Percentiles rank a stretch among this genome's conserved stretches.
Conservation (phyloP, 495 filamentous ascomycete species). For the Hypoxylon perforatum region DNA sequence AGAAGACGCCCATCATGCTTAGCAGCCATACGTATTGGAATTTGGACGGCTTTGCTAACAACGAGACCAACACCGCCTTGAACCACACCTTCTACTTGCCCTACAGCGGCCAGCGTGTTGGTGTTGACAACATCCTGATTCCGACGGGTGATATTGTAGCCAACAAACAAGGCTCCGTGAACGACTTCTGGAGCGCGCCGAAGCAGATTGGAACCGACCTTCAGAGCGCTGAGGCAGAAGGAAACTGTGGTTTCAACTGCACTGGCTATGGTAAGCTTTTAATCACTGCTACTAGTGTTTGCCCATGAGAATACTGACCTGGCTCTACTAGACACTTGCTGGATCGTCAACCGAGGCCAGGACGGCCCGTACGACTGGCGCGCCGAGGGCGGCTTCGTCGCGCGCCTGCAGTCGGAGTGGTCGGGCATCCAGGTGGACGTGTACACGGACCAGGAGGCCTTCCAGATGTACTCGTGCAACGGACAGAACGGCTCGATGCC, state of each 20-base stretch:
- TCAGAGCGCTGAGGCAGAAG: conserved; percentile 60
- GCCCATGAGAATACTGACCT: conserved; percentile 11
- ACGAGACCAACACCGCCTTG: conserved; percentile 69
- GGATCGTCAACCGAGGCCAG: conserved; percentile 54
- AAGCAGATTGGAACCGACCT: conserved; percentile 81
- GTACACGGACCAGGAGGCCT: conserved; percentile 77
- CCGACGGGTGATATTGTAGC: conserved; percentile 80
- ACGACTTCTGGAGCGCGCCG: conserved; percentile 79
- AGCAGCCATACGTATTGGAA: conserved; percentile 84
- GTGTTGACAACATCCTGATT: conserved; percentile 79
- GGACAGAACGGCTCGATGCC: conserved; percentile 74
- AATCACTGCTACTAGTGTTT: neutral
- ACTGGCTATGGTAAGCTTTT: conserved; percentile 74
- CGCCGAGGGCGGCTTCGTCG: conserved; percentile 63
- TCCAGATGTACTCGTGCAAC: conserved; percentile 83
- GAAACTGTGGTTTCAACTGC: conserved; percentile 77
- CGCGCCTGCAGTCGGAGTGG: conserved; percentile 69
- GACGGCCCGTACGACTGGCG: conserved; percentile 70
- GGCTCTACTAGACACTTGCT: conserved; percentile 61
- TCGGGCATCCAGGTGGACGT: conserved; percentile 80
- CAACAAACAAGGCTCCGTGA: conserved; percentile 67
- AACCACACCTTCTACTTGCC: conserved; percentile 80
- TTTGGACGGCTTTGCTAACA: conserved; percentile 78
- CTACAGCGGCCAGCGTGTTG: conserved; percentile 74
- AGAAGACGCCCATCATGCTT: conserved; percentile 75